phyloP scores from a whole-genome alignment of 208 protist genomes.

The Trypanosoma vivax region DNA sequence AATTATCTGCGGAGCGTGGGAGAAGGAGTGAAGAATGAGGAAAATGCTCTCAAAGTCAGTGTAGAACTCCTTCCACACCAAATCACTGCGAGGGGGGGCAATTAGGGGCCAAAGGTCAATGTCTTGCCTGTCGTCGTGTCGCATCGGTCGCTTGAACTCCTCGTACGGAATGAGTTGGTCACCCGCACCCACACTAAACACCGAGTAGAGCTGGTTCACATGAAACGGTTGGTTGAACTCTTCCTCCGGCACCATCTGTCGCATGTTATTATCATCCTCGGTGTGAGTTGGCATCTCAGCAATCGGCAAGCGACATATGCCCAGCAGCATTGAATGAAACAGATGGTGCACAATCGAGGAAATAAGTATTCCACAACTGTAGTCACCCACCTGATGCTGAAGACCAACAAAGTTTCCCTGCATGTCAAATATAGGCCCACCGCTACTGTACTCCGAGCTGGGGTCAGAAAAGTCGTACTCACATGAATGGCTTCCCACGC shows the following conservation, averaged over 20 bases:
- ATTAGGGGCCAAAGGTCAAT: conserved; percentile 24
- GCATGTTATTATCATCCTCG: conserved; percentile 4
- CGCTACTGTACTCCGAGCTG: conserved; percentile 48
- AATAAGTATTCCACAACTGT: conserved; percentile 47
- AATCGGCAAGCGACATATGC: conserved; percentile 67
- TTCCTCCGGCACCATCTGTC: conserved; percentile 8
- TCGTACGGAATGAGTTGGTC: conserved; percentile 30
- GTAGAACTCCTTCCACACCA: conserved; percentile 74
- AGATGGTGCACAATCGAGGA: conserved; percentile 66
- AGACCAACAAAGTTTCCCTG: conserved; percentile 81
- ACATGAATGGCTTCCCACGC: conserved; percentile 62
- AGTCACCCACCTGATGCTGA: conserved; percentile 55
- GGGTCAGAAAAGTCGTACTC: conserved; percentile 43
- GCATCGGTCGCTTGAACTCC: conserved; percentile 19
- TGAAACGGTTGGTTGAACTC: conserved; percentile 28
- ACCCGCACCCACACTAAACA: conserved; percentile 28
- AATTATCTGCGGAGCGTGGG: conserved; percentile 41
- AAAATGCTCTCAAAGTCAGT: conserved; percentile 53
- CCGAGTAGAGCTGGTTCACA: conserved; percentile 18
- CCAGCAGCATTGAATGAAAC: conserved; percentile 59
- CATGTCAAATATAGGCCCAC: conserved; percentile 71
- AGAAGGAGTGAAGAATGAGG: conserved; percentile 72
- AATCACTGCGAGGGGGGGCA: conserved; percentile 32
- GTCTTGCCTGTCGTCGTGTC: conserved; percentile 6
- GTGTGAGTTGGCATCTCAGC: conserved; percentile 8